Evolutionary conservation across 108 stramenopile species (phyloP).

Genomic region (Licmophora abbreviata): DNA sequence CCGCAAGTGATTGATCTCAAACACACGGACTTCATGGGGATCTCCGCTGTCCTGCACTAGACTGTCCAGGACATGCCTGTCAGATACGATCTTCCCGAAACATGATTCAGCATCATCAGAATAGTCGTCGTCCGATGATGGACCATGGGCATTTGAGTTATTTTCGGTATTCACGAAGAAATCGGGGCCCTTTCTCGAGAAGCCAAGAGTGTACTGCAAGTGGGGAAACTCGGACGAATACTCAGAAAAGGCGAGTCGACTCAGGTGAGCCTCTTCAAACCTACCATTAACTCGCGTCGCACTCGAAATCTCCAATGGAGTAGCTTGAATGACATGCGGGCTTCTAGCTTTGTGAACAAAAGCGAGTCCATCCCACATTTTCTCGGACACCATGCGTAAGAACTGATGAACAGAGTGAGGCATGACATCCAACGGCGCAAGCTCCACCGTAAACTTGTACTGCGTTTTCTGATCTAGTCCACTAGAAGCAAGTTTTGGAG

Average conservation of each 20-base stretch:
- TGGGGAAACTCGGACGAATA: conserved; percentile 67
- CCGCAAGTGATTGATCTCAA: conserved; percentile 1
- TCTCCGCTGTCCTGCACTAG: not conserved
- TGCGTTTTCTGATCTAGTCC: too few relatives aligned
- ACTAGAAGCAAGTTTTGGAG: too few relatives aligned
- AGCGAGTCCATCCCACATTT: conserved; percentile 33
- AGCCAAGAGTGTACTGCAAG: conserved; percentile 67
- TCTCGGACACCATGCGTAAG: conserved; percentile 27
- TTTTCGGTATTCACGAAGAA: conserved; percentile 87
- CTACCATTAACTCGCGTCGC: not conserved
- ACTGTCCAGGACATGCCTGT: not conserved
- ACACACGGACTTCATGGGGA: not conserved
- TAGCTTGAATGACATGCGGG: conserved; percentile 1
- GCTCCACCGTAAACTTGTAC: conserved; percentile 20
- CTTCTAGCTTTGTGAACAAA: conserved; percentile 10
- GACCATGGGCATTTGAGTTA: conserved; percentile 79
- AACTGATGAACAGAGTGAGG: conserved; percentile 43
- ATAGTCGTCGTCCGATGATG: conserved; percentile 6
- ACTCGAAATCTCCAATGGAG: conserved; percentile 1
- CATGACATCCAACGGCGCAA: conserved; percentile 21
- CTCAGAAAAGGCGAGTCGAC: conserved; percentile 67
- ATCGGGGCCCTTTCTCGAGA: conserved; percentile 83
- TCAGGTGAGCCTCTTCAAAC: conserved; percentile 34
- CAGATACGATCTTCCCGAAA: not conserved
- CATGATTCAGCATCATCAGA: not conserved